These are phyloP conservation scores for Takakia lepidozioides DNA, from an alignment of 225 moss, liverwort and hornwort species.

Conservation along the genomic window DNA sequence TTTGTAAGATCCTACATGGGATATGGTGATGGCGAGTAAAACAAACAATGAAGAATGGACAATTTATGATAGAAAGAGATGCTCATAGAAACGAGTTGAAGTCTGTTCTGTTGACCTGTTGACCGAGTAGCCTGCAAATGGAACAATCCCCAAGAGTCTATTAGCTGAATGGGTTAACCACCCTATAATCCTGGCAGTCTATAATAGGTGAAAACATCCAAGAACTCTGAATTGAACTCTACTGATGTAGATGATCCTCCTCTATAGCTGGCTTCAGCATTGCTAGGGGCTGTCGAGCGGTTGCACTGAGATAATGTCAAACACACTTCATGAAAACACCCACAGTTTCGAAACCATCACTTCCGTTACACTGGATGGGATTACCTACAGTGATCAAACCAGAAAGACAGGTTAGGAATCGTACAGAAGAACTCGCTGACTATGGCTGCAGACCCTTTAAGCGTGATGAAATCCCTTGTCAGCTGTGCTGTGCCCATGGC, in stretches of 20 bases:
- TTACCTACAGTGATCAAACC: not conserved
- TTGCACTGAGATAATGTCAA: not conserved
- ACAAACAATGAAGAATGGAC: too few species aligned
- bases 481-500: slow-evolving; percentile 62
- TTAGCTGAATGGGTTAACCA: too few species aligned
- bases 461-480: slow-evolving; percentile 75
- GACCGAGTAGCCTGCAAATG: slow-evolving; percentile 50
- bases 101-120: too few species aligned
- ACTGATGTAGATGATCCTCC: too few species aligned
- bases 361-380: not conserved
- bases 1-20: not conserved
- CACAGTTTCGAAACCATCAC: not conserved
- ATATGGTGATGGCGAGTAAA: too few species aligned
- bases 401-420: slow-evolving; percentile 19
- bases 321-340: not conserved
- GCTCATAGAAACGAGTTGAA: too few species aligned
- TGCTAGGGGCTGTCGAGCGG: not conserved
- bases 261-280: too few species aligned
- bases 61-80: too few species aligned
- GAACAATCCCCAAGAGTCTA: too few species aligned
- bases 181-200: not conserved
- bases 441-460: slow-evolving; percentile 94
- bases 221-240: not conserved
- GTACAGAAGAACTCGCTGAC: slow-evolving; percentile 79
- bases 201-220: not conserved